Conservation (phyloP, 176 grass and related monocot genomes). For the Luzula sylvatica region DNA sequence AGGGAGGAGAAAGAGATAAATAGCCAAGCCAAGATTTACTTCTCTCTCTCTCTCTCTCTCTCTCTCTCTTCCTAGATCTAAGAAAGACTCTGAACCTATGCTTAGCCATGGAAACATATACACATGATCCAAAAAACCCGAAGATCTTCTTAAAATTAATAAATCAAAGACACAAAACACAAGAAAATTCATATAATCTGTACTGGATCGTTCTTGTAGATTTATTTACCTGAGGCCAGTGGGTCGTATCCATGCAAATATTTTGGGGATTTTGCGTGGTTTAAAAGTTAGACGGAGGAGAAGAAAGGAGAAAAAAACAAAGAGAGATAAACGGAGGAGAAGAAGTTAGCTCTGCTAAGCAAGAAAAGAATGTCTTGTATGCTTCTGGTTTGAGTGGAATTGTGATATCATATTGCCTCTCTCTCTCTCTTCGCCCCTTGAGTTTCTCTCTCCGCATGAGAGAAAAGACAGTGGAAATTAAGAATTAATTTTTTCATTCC, state of each 20-base stretch:
- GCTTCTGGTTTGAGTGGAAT: conserved; percentile 20
- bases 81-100: too few species aligned
- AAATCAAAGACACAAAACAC: conserved; percentile 32
- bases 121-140: conserved; percentile 16
- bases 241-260: conserved; percentile 66
- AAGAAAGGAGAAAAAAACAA: conserved; percentile 20
- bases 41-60: conserved; percentile 33
- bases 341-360: conserved; percentile 21
- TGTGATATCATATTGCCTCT: conserved; percentile 11
- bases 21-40: conserved; percentile 29
- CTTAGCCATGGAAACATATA: conserved; percentile 21
- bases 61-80: conserved; percentile 36
- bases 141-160: conserved; percentile 26
- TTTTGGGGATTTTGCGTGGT: conserved; percentile 18
- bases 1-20: conserved; percentile 35
- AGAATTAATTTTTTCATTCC: conserved; percentile 8
- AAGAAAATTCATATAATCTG: conserved; percentile 7
- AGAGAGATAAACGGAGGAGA: conserved; percentile 15
- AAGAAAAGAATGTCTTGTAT: conserved; percentile 15
- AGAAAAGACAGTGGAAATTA: conserved; percentile 16
- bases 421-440: conserved; percentile 1
- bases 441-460: neutral
- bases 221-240: conserved; percentile 67
- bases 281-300: neutral
- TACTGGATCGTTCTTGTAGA: conserved; percentile 25